Evolutionary conservation across 345 rosid genomes (phyloP).

Genomic region (Salix arbutifolia): DNA sequence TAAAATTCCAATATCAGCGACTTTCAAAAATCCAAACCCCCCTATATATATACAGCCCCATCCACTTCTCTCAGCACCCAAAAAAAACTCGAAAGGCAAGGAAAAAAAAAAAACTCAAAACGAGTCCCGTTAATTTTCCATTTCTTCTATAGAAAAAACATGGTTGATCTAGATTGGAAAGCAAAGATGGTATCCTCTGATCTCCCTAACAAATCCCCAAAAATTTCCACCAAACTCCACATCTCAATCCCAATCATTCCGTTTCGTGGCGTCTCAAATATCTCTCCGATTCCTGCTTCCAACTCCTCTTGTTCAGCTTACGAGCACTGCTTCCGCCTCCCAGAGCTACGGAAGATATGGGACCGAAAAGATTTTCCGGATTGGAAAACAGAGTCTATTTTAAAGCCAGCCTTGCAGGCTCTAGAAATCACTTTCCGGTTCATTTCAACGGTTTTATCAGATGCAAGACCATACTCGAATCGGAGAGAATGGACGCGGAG

Average conservation of each 20-base stretch:
- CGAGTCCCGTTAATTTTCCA: neutral
- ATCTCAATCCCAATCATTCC: slow-evolving; percentile 34
- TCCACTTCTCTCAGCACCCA: neutral
- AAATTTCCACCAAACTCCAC: slow-evolving; percentile 38
- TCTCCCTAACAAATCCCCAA: slow-evolving; percentile 41
- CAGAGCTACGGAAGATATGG: slow-evolving; percentile 62
- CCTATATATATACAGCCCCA: neutral
- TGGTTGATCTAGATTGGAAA: slow-evolving; percentile 68
- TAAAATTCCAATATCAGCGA: neutral
- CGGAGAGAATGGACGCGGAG: slow-evolving; percentile 66
- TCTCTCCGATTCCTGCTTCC: slow-evolving; percentile 36
- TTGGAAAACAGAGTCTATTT: slow-evolving; percentile 59
- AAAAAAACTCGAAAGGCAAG: neutral
- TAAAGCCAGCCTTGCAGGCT: slow-evolving; percentile 79
- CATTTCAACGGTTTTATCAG: slow-evolving; percentile 57
- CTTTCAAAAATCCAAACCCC: slow-evolving; percentile 14
- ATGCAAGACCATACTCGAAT: slow-evolving; percentile 70
- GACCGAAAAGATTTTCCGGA: slow-evolving; percentile 38
- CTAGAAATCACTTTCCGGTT: slow-evolving; percentile 82
- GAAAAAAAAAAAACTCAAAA: neutral
- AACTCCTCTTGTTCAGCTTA: slow-evolving; percentile 57
- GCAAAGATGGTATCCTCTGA: slow-evolving; percentile 51
- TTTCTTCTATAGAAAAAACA: slow-evolving; percentile 8
- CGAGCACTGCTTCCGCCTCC: slow-evolving; percentile 72
- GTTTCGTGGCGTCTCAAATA: slow-evolving; percentile 15